Percentiles rank a stretch among this genome's conserved stretches.
phyloP scores from a whole-genome alignment of 169 alveolate genomes.

The Cryptosporidium andersoni region DNA sequence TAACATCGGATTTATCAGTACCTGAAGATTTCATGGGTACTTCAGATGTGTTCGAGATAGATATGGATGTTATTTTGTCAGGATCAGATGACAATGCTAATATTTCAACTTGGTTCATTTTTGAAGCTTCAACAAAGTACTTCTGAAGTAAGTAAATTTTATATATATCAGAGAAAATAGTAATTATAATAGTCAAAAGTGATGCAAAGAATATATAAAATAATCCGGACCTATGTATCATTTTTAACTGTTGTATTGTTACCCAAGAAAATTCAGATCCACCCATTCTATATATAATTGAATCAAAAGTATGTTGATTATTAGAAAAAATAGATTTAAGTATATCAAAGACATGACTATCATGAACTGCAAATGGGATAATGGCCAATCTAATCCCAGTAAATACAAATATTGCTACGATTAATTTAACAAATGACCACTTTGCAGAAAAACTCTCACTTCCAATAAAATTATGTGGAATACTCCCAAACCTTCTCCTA shows the following conservation, averaged over 20 bases:
- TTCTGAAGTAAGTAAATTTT: too few species aligned
- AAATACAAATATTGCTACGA: conserved; percentile 4
- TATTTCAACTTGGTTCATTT: too few species aligned
- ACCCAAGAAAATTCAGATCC: conserved; percentile 61
- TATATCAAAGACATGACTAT: conserved; percentile 73
- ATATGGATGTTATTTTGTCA: neutral
- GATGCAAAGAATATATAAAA: conserved; percentile 33
- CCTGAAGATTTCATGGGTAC: neutral
- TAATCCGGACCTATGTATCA: conserved; percentile 31
- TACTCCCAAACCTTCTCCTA: neutral
- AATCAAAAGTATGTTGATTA: conserved; percentile 59
- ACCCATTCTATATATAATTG: conserved; percentile 74
- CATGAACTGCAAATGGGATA: conserved; percentile 61
- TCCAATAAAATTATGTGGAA: neutral
- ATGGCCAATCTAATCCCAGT: neutral
- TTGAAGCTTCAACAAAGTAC: too few species aligned
- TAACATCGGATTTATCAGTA: neutral
- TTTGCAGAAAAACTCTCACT: neutral
- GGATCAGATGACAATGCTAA: too few species aligned
- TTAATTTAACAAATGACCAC: neutral
- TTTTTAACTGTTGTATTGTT: conserved; percentile 32
- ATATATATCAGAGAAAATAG: neutral
- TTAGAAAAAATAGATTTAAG: conserved; percentile 48
- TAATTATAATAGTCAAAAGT: neutral
- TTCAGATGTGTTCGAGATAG: neutral